Base-by-base conservation (phyloP, 441 rosid genomes). In the Adansonia grandidieri region DNA sequence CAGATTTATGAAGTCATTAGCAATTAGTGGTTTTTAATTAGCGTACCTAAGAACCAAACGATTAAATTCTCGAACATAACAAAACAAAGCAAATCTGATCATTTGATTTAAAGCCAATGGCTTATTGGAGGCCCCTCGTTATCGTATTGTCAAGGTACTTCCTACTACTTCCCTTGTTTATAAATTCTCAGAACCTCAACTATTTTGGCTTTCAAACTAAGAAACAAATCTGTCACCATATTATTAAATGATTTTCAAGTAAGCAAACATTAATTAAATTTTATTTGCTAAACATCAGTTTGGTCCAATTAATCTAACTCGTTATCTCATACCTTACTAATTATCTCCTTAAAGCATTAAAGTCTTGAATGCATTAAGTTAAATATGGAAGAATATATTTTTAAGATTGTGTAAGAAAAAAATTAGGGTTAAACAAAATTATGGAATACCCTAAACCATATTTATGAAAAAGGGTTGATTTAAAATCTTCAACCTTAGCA, bases 191-290 rank as follows among this genome's bases (percentile, higher is more conserved):
- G 20, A 61, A n/a, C 78, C 65, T 85, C 76, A 78, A 54, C 80
- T 60, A 20, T 81, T 78, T 65, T 78, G 71, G 60, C 87, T 80
- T 84, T 24, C 37, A 66, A 66, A 77, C 63, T 15, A 83, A 80
- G 86, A 13, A 61, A 67, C 19, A 42, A 19, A 17, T 0, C 37
- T 9, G 10, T 60, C 22, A 65, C 32, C 28, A 24, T 44, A 57
- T 37, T 37, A 47, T 37, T 22, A 17, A 57, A 50, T 60, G 70
- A 82, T 74, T 84, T 82, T 62, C 71, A 73, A 63, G 51, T 44
- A 79, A 70, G 82, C 79, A 82, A 72, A 54, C 51, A 20, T 68
- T 6, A n/a, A 28, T 53, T 28, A 15, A n/a, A 5, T 14, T 40
- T 2, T 11, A 56, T 14, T 15, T 28, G 37, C 40, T 60, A 60